A percentile compares a stretch with the other conserved stretches of the same genome.
Evolutionary conservation across 306 rosid genomes (phyloP).

Genomic region (Fragaria ananassa): DNA sequence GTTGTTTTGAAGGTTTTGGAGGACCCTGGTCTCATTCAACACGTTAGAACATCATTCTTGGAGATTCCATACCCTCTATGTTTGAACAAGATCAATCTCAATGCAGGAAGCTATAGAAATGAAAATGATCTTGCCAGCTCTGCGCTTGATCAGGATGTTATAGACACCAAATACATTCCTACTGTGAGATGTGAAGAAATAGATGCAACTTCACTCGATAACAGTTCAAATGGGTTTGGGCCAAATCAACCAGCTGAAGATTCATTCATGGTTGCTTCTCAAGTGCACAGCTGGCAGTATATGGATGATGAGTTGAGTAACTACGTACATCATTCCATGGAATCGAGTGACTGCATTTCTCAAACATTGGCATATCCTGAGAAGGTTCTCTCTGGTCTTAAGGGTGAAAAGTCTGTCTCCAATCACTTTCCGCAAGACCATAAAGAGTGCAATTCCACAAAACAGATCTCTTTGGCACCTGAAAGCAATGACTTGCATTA

Average conservation of each 20-base stretch:
- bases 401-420: constrained; percentile 15
- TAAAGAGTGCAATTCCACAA: constrained; percentile 44
- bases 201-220: constrained; percentile 47
- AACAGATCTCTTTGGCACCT: constrained; percentile 37
- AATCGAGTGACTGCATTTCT: constrained; percentile 79
- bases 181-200: constrained; percentile 35
- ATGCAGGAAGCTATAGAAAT: constrained; percentile 31
- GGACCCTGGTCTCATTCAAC: constrained; percentile 60
- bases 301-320: constrained; percentile 69
- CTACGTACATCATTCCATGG: constrained; percentile 57
- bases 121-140: constrained; percentile 26
- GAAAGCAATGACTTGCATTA: constrained; percentile 51
- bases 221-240: constrained; percentile 47
- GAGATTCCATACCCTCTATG: constrained; percentile 35
- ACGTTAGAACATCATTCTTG: constrained; percentile 48
- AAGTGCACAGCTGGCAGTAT: constrained; percentile 71
- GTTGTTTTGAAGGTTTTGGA: constrained; percentile 53
- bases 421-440: constrained; percentile 27
- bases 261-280: constrained; percentile 48
- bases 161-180: constrained; percentile 36
- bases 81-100: constrained; percentile 24
- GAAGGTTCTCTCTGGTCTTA: constrained; percentile 34
- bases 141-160: constrained; percentile 37
- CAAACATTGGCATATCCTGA: constrained; percentile 57
- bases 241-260: constrained; percentile 42